Evolutionary conservation across 2,329 filamentous ascomycete genomes (phyloP).

Genomic region (Rugonectria rugulosa): DNA sequence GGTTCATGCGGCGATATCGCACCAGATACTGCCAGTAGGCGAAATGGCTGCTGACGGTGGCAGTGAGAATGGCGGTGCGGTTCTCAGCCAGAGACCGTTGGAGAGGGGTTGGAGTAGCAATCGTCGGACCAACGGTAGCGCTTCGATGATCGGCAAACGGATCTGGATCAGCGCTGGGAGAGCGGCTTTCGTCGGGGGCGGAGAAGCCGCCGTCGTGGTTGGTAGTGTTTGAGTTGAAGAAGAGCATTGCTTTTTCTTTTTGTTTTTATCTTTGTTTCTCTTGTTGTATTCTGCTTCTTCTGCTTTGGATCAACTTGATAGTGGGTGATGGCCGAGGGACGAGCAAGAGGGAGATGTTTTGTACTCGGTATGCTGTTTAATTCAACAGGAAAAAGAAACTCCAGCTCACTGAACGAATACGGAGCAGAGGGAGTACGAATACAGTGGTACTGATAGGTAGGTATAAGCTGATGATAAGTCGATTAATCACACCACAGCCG

Average conservation of each 20-base stretch:
- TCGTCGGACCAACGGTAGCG: conserved; percentile 34
- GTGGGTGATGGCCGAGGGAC: no score
- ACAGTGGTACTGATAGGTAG: not conserved
- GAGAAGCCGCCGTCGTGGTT: no score
- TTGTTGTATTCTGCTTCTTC: no score
- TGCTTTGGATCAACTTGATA: no score
- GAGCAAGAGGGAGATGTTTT: no score
- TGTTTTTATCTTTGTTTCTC: no score
- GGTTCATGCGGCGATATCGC: conserved; percentile 28
- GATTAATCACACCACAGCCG: not conserved
- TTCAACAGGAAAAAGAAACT: not conserved
- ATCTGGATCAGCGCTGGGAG: conserved; percentile 33
- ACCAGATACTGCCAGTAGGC: conserved; percentile 37
- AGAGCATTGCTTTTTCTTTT: conserved; percentile 17
- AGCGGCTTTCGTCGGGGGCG: conserved; percentile 36
- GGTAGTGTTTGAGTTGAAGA: conserved; percentile 24
- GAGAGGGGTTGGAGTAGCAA: conserved; percentile 34
- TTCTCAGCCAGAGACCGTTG: conserved; percentile 32
- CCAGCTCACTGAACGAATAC: not conserved
- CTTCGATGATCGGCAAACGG: conserved; percentile 35
- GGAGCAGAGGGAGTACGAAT: not conserved
- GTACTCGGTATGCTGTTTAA: conserved; percentile 10
- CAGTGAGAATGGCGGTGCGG: conserved; percentile 33
- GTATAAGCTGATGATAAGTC: not conserved
- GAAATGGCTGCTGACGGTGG: conserved; percentile 37